Conservation (phyloP, 139 green algal genomes). For the Chlorella vulgaris region DNA sequence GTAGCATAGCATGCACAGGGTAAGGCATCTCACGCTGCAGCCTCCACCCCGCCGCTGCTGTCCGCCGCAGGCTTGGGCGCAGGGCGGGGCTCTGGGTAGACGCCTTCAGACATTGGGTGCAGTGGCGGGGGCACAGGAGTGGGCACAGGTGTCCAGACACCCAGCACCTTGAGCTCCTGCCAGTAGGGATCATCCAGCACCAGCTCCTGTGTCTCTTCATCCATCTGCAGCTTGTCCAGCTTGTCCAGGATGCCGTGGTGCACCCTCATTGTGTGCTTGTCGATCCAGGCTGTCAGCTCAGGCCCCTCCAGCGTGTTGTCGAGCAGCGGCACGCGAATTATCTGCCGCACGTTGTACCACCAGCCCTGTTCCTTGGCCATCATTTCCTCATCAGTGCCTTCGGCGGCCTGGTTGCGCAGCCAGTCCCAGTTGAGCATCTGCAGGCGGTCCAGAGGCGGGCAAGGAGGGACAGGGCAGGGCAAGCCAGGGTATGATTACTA, state of each 20-base stretch:
- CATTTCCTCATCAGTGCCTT: not conserved
- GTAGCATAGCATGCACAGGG: too few relatives aligned
- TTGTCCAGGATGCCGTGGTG: conserved; percentile 29
- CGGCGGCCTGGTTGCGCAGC: conserved; percentile 30
- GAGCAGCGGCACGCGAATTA: conserved; percentile 36
- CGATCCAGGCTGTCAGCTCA: conserved; percentile 38
- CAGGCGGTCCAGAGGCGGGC: not conserved
- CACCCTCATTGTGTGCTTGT: conserved; percentile 40
- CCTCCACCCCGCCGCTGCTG: too few relatives aligned
- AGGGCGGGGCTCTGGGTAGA: too few relatives aligned
- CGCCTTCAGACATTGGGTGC: not conserved
- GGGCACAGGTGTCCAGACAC: not conserved
- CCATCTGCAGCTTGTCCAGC: conserved; percentile 30
- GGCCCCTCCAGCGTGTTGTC: conserved; percentile 7
- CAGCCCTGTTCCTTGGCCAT: conserved; percentile 21
- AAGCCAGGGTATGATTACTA: too few relatives aligned
- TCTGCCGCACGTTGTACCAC: conserved; percentile 24
- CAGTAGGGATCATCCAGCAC: conserved; percentile 34
- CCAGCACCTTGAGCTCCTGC: conserved; percentile 19
- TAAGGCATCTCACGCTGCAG: too few relatives aligned
- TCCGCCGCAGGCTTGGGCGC: too few relatives aligned
- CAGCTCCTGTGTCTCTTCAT: conserved; percentile 9
- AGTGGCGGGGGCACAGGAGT: not conserved
- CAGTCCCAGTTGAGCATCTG: conserved; percentile 53
- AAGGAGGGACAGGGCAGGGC: too few relatives aligned